These are phyloP conservation scores for Coniferiporia weirii DNA, from an alignment of 1,284 basidiomycete genomes.

Conservation along the genomic window DNA sequence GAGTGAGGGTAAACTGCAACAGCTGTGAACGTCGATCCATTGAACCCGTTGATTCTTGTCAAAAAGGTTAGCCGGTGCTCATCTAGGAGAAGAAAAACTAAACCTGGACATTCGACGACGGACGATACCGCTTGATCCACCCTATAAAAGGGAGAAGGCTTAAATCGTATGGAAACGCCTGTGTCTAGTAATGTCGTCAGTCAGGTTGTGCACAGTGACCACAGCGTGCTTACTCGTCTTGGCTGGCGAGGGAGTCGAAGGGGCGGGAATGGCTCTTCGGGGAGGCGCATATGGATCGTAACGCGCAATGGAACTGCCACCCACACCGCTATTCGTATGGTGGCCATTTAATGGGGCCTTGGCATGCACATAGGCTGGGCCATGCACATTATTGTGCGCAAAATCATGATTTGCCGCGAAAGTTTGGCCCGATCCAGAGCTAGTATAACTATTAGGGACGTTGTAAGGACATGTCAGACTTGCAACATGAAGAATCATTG, in stretches of 20 bases:
- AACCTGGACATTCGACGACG: slow-evolving; percentile 72
- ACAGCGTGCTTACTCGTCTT: slow-evolving; percentile 8
- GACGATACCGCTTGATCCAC: slow-evolving; percentile 60
- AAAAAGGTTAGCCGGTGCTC: slow-evolving; percentile 8
- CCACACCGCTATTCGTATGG: not conserved
- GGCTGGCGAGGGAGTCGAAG: slow-evolving; percentile 22
- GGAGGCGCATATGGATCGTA: slow-evolving; percentile 64
- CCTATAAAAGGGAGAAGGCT: slow-evolving; percentile 71
- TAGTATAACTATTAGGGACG: slow-evolving; percentile 5
- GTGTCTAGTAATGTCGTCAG: slow-evolving; percentile 15
- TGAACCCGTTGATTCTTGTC: slow-evolving; percentile 66
- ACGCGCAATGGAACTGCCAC: slow-evolving; percentile 29
- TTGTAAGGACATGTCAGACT: not conserved
- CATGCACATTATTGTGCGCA: slow-evolving; percentile 6
- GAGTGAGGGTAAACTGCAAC: slow-evolving; percentile 56
- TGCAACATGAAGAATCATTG: not conserved
- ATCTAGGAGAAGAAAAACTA: slow-evolving; percentile 15
- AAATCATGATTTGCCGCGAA: slow-evolving; percentile 7
- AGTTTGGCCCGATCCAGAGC: slow-evolving; percentile 1
- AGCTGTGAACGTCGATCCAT: slow-evolving; percentile 66
- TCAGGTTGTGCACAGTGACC: not conserved
- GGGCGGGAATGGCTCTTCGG: slow-evolving; percentile 36
- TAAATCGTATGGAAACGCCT: slow-evolving; percentile 54
- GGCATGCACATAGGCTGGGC: slow-evolving; percentile 4
- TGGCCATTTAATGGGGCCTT: not conserved